Evolutionary conservation across 2,329 filamentous ascomycete species (phyloP).

Genomic region (Acrocalymma vagum): DNA sequence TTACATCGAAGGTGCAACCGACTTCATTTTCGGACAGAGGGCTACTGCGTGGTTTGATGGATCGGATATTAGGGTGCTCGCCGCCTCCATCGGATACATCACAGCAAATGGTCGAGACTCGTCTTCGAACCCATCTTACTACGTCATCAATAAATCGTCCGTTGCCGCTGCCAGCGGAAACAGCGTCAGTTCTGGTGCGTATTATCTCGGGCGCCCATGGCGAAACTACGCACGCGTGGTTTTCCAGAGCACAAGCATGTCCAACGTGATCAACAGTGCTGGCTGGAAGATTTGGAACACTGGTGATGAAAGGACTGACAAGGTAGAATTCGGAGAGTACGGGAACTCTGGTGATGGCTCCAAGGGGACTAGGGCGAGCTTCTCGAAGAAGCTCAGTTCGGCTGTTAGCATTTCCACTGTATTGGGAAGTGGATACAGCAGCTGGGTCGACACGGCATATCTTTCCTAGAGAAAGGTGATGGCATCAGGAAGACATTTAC

Average conservation of each 20-base stretch:
- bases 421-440: slow-evolving; percentile 49
- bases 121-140: slow-evolving; percentile 53
- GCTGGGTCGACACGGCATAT: slow-evolving; percentile 43
- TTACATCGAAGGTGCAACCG: slow-evolving; percentile 66
- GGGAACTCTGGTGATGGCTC: slow-evolving; percentile 66
- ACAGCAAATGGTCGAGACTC: slow-evolving; percentile 46
- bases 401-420: slow-evolving; percentile 55
- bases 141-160: slow-evolving; percentile 64
- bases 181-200: slow-evolving; percentile 49
- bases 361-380: slow-evolving; percentile 61
- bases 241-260: slow-evolving; percentile 62
- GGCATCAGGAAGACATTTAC: neutral
- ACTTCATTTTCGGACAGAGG: slow-evolving; percentile 67
- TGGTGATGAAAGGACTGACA: slow-evolving; percentile 57
- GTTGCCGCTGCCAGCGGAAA: slow-evolving; percentile 53
- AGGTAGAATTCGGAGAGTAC: slow-evolving; percentile 68
- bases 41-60: slow-evolving; percentile 62
- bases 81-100: slow-evolving; percentile 51
- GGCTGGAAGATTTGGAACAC: slow-evolving; percentile 68
- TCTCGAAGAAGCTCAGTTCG: slow-evolving; percentile 51
- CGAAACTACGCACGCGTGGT: slow-evolving; percentile 60
- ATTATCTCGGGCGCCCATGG: slow-evolving; percentile 65
- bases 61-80: slow-evolving; percentile 58
- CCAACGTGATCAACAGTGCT: slow-evolving; percentile 64
- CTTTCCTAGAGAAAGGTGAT: slow-evolving; percentile 23